Conservation (phyloP, 1,139 yeast species). For the Arxiozyma slooffiae region DNA sequence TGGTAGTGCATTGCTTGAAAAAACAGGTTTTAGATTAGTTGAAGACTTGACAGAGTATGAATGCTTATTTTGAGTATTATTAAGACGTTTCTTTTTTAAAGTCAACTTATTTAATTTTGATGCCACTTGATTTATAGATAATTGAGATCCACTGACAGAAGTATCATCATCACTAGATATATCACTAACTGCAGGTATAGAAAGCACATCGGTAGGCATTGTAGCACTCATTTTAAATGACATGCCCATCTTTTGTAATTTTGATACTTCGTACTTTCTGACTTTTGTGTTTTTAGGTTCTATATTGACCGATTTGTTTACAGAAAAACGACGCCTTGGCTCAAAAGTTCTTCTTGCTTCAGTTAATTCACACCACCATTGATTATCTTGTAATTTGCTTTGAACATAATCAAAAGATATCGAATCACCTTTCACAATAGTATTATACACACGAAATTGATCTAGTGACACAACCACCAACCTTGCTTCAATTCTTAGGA, state of each 20-base stretch:
- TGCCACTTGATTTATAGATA: slow-evolving; percentile 24
- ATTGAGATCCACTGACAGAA: slow-evolving; percentile 11
- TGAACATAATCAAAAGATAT: slow-evolving; percentile 31
- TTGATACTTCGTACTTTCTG: slow-evolving; percentile 41
- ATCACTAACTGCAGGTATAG: slow-evolving; percentile 14
- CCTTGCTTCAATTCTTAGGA: slow-evolving; percentile 72
- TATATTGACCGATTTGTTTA: slow-evolving; percentile 13
- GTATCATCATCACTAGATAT: slow-evolving; percentile 13
- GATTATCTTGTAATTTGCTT: slow-evolving; percentile 33
- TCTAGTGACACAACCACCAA: slow-evolving; percentile 65
- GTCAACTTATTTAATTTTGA: slow-evolving; percentile 4
- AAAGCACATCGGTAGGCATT: slow-evolving; percentile 27
- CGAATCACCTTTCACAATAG: slow-evolving; percentile 57
- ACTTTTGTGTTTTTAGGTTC: slow-evolving; percentile 11
- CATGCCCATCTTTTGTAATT: slow-evolving; percentile 62
- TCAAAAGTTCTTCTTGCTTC: slow-evolving; percentile 41
- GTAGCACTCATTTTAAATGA: slow-evolving; percentile 65
- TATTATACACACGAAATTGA: slow-evolving; percentile 56
- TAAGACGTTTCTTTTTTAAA: neutral
- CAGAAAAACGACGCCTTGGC: slow-evolving; percentile 25
- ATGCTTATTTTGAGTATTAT: neutral
- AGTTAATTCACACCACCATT: slow-evolving; percentile 60
- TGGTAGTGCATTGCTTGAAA: slow-evolving; percentile 72
- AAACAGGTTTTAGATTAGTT: slow-evolving; percentile 45
- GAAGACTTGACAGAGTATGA: slow-evolving; percentile 29